phyloP scores from a whole-genome alignment of 2,329 filamentous ascomycete species.

The Didymella pinodella region DNA sequence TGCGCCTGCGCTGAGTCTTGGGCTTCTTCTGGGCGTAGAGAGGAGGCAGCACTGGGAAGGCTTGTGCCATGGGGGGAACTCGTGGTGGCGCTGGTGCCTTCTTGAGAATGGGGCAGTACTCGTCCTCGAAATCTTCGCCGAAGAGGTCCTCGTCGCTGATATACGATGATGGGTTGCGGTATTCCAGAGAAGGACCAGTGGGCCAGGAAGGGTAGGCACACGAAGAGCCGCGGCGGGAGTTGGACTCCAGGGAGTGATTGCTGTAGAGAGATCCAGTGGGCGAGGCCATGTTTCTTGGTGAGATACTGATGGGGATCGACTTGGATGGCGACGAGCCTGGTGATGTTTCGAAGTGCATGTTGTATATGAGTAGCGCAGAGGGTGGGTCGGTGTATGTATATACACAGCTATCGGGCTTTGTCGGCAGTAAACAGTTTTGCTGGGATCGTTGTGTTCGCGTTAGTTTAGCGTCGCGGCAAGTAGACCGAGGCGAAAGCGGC shows the following conservation, averaged over 20 bases:
- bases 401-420: constrained; percentile 35
- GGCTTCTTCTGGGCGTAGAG: constrained; percentile 53
- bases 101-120: constrained; percentile 46
- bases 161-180: constrained; percentile 51
- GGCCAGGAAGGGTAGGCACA: constrained; percentile 55
- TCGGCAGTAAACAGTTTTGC: constrained; percentile 30
- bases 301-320: constrained; percentile 50
- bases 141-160: constrained; percentile 54
- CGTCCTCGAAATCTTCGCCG: constrained; percentile 49
- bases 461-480: constrained; percentile 35
- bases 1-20: constrained; percentile 51
- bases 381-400: constrained; percentile 40
- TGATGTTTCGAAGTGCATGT: constrained; percentile 50
- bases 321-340: constrained; percentile 50
- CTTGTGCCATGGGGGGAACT: constrained; percentile 45
- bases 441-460: constrained; percentile 26
- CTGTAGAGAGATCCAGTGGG: constrained; percentile 49
- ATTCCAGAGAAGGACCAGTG: constrained; percentile 47
- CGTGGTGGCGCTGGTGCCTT: constrained; percentile 53
- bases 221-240: constrained; percentile 43
- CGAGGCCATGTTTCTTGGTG: constrained; percentile 46
- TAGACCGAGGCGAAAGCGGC: constrained; percentile 40
- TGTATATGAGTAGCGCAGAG: constrained; percentile 26
- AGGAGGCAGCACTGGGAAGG: constrained; percentile 50
- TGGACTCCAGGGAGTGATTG: constrained; percentile 43